Conservation (phyloP, 1,139 yeast genomes). For the Fermentozyma sake region DNA sequence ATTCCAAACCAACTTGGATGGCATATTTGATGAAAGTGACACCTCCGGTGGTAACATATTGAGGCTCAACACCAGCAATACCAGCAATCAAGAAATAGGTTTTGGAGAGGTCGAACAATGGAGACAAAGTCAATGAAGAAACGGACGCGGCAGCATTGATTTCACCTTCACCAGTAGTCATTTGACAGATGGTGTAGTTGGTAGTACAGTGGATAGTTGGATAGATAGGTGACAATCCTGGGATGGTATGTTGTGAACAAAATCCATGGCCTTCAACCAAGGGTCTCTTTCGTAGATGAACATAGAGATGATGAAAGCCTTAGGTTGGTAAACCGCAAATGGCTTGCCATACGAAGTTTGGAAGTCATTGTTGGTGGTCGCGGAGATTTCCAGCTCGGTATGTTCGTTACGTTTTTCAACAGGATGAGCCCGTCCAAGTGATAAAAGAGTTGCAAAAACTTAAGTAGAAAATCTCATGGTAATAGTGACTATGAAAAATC, state of each 20-base stretch:
- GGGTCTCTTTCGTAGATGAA: constrained; percentile 51
- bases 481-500: too few relatives aligned
- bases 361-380: constrained; percentile 17
- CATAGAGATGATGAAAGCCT: constrained; percentile 54
- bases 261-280: constrained; percentile 46
- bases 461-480: too few relatives aligned
- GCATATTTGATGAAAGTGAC: constrained; percentile 61
- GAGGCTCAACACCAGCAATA: constrained; percentile 63
- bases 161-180: constrained; percentile 68
- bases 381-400: too few relatives aligned
- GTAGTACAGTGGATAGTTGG: constrained; percentile 53
- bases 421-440: too few relatives aligned
- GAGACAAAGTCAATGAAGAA: constrained; percentile 50
- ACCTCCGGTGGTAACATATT: constrained; percentile 44
- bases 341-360: constrained; percentile 29
- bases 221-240: constrained; percentile 61
- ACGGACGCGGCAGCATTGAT: constrained; percentile 63
- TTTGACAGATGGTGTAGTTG: constrained; percentile 53
- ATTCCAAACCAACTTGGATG: constrained; percentile 58
- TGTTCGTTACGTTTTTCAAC: too few relatives aligned
- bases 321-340: constrained; percentile 45
- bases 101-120: constrained; percentile 52
- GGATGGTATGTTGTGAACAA: constrained; percentile 43
- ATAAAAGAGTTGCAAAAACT: too few relatives aligned
- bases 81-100: constrained; percentile 65